phyloP scores from a whole-genome alignment of 1,139 yeast genomes.

The Yamadazyma friedrichii region DNA sequence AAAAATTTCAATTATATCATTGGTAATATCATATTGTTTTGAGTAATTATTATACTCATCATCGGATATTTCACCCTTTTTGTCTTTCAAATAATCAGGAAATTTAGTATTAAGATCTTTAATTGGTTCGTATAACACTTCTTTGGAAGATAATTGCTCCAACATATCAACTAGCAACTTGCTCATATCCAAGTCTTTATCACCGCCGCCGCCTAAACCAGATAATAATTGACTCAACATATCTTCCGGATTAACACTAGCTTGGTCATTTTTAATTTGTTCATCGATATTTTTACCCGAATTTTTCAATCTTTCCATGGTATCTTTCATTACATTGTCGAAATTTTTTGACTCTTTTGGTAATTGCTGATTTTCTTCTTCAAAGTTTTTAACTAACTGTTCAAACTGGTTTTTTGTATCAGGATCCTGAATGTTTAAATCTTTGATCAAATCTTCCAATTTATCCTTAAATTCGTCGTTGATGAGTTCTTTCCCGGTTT shows the following conservation, averaged over 20 bases:
- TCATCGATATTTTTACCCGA: constrained; percentile 69
- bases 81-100: constrained; percentile 58
- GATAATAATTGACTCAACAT: constrained; percentile 54
- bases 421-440: constrained; percentile 57
- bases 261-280: constrained; percentile 51
- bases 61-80: constrained; percentile 42
- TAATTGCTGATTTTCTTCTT: constrained; percentile 28
- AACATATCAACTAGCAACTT: constrained; percentile 75
- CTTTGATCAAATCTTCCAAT: constrained; percentile 56
- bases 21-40: constrained; percentile 54
- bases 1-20: constrained; percentile 53
- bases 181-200: constrained; percentile 55
- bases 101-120: constrained; percentile 74
- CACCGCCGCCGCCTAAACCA: constrained; percentile 45
- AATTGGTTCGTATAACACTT: constrained; percentile 84
- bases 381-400: constrained; percentile 46
- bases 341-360: constrained; percentile 47
- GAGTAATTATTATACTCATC: constrained; percentile 52
- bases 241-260: constrained; percentile 55
- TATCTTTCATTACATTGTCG: constrained; percentile 75
- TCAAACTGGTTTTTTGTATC: constrained; percentile 59
- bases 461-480: constrained; percentile 48
- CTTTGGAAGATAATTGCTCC: constrained; percentile 82
- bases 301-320: constrained; percentile 73
- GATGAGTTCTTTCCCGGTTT: constrained; percentile 11